These are phyloP conservation scores for Tardiomyces blankii DNA, from an alignment of 1,139 yeast genomes.

Conservation along the genomic window DNA sequence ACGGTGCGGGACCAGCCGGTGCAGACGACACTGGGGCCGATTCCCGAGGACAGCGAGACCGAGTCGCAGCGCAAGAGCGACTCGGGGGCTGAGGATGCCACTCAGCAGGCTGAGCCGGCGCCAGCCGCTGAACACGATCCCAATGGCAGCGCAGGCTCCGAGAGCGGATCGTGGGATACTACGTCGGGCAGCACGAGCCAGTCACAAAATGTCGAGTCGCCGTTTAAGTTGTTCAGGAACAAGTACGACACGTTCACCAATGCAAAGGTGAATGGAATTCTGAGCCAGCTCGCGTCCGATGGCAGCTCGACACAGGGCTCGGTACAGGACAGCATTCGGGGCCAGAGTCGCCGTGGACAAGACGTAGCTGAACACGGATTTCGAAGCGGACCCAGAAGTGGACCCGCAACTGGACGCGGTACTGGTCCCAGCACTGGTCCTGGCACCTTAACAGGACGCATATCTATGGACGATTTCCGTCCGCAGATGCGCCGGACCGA, in stretches of 20 bases:
- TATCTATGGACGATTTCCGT: background rate
- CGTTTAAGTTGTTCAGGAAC: conserved; percentile 16
- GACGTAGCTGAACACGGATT: no score
- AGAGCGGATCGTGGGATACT: background rate
- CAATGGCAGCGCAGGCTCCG: background rate
- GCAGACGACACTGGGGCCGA: background rate
- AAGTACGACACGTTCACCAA: conserved; percentile 19
- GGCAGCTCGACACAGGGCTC: background rate
- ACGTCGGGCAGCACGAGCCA: background rate
- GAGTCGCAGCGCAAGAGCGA: background rate
- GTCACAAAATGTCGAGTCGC: conserved; percentile 6
- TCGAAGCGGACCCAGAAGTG: no score
- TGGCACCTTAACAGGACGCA: background rate
- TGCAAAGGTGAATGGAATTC: conserved; percentile 14
- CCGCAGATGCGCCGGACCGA: background rate
- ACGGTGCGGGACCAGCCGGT: background rate
- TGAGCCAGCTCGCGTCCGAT: conserved; percentile 11
- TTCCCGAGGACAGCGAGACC: background rate
- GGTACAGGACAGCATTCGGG: background rate
- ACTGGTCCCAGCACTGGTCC: background rate
- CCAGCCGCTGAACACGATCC: no score
- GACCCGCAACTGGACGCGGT: no score
- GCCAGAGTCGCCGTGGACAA: no score
- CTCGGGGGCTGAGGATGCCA: background rate
- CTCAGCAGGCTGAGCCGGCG: background rate